Conservation (phyloP, 371 early-diverging fungal genomes). For the Edhazardia aedis region DNA sequence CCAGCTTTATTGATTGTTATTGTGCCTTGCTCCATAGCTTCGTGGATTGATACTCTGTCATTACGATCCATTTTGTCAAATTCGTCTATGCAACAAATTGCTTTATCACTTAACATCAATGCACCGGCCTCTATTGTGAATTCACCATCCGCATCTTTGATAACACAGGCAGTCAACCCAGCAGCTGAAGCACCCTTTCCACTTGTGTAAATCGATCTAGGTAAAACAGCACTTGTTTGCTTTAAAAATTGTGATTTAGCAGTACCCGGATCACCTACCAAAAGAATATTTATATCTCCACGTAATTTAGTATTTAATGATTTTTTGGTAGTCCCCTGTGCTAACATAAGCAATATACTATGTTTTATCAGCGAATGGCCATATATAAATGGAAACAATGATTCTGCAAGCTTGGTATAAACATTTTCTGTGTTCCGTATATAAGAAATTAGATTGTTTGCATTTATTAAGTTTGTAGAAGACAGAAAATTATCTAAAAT, state of each 20-base stretch:
- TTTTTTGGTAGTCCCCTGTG: conserved; percentile 51
- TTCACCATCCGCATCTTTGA: conserved; percentile 74
- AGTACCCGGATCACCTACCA: conserved; percentile 95
- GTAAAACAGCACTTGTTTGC: conserved; percentile 50
- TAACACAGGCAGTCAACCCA: conserved; percentile 88
- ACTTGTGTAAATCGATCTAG: conserved; percentile 78
- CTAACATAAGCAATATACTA: conserved; percentile 44
- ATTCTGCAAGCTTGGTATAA: conserved; percentile 61
- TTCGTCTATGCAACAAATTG: conserved; percentile 88
- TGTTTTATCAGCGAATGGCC: conserved; percentile 45
- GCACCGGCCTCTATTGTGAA: conserved; percentile 98
- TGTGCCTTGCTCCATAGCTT: conserved; percentile 99
- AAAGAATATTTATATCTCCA: conserved; percentile 68
- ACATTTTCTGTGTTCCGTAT: conserved; percentile 53
- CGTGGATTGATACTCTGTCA: conserved; percentile 98
- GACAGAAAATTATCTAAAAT: conserved; percentile 46
- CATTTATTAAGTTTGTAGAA: conserved; percentile 49
- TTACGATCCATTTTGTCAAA: conserved; percentile 95
- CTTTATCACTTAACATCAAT: conserved; percentile 92
- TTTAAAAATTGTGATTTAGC: conserved; percentile 90
- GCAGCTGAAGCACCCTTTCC: conserved; percentile 95
- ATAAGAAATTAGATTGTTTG: conserved; percentile 50
- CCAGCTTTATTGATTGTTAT: conserved; percentile 97
- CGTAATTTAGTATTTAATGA: conserved; percentile 48
- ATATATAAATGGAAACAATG: conserved; percentile 48